These are phyloP conservation scores for Pichia sp. DNA, from an alignment of 1,139 yeast species.

Conservation along the genomic window DNA sequence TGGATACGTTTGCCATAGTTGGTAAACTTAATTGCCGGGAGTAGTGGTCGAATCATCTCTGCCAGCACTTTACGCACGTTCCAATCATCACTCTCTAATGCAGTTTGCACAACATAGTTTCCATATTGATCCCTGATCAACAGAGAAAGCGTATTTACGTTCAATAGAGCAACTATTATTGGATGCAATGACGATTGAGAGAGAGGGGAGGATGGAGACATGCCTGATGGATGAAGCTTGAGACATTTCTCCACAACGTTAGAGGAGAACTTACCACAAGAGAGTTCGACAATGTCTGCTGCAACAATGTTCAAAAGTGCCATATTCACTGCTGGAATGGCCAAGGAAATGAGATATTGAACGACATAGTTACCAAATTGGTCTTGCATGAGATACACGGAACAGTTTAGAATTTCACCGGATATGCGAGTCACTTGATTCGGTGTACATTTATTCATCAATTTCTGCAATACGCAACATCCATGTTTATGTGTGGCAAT, in stretches of 20 bases:
- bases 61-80: conserved; percentile 30
- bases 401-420: conserved; percentile 35
- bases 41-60: conserved; percentile 39
- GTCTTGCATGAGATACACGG: conserved; percentile 68
- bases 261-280: conserved; percentile 87
- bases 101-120: conserved; percentile 83
- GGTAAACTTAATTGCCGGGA: conserved; percentile 45
- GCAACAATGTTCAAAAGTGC: conserved; percentile 45
- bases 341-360: conserved; percentile 69
- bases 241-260: conserved; percentile 88
- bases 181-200: conserved; percentile 13
- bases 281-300: conserved; percentile 54
- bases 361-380: conserved; percentile 97
- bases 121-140: conserved; percentile 53
- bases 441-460: conserved; percentile 70
- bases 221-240: conserved; percentile 26
- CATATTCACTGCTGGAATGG: conserved; percentile 38
- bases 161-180: conserved; percentile 20
- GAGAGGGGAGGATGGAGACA: conserved; percentile 14
- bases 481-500: conserved; percentile 97
- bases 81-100: conserved; percentile 37
- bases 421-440: conserved; percentile 53
- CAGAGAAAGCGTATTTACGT: conserved; percentile 16
- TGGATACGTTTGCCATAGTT: conserved; percentile 56
- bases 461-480: conserved; percentile 91